phyloP scores from a whole-genome alignment of 1,284 basidiomycete species.

The Ceratobasidium sp. region DNA sequence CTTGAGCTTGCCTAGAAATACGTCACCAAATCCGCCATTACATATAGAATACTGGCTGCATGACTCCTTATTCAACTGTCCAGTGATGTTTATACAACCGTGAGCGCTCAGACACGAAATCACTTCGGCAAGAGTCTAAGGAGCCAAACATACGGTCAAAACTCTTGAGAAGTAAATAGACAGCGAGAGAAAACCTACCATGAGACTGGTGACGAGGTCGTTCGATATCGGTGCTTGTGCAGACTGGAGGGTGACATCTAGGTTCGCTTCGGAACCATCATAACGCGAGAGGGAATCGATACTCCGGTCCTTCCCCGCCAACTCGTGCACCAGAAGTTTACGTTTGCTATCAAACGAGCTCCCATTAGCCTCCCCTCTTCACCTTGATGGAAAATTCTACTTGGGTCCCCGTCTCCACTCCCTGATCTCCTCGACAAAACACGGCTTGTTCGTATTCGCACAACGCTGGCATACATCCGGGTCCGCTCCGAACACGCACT shows the following conservation, averaged over 20 bases:
- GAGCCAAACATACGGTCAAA: no score
- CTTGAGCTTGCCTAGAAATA: constrained; percentile 5
- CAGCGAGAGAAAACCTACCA: no score
- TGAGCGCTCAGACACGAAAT: not conserved
- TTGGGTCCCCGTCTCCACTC: constrained; percentile 81
- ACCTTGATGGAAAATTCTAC: constrained; percentile 58
- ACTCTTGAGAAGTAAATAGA: no score
- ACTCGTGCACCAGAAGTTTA: constrained; percentile 83
- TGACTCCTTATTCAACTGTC: not conserved
- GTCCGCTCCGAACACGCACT: constrained; percentile 78
- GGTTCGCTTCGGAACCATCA: constrained; percentile 60
- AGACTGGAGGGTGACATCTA: not conserved
- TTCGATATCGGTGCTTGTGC: no score
- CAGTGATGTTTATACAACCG: constrained; percentile 9
- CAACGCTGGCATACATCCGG: constrained; percentile 71
- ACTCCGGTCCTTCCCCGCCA: constrained; percentile 84
- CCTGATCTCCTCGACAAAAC: constrained; percentile 83
- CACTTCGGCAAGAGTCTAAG: no score
- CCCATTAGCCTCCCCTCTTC: constrained; percentile 48
- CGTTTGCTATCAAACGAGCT: constrained; percentile 70
- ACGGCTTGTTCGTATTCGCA: constrained; percentile 65
- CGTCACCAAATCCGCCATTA: constrained; percentile 16
- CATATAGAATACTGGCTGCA: not conserved
- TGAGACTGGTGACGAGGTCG: no score
- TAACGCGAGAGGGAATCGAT: constrained; percentile 86